Conservation (phyloP, 2,329 filamentous ascomycete genomes). For the Fusarium ambrosium region DNA sequence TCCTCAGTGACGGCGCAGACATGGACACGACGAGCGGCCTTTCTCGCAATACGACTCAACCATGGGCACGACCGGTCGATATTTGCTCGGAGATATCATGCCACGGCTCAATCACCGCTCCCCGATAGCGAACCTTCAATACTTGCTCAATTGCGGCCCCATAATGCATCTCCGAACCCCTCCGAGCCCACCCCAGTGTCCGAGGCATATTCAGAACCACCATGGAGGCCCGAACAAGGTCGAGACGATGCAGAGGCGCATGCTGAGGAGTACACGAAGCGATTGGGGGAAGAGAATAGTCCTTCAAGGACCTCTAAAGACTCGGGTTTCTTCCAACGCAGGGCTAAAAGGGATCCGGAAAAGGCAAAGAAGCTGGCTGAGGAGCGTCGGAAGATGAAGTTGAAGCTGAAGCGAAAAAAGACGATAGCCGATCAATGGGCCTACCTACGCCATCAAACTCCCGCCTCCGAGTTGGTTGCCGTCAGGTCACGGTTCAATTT, state of each 20-base stretch:
- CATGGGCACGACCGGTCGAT: conserved; percentile 5
- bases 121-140: conserved; percentile 22
- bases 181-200: conserved; percentile 10
- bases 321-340: conserved; percentile 1
- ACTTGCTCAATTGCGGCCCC: conserved; percentile 36
- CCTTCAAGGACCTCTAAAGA: background rate
- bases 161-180: conserved; percentile 15
- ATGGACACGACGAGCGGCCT: conserved; percentile 35
- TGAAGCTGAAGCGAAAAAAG: conserved; percentile 14
- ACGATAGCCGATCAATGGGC: conserved; percentile 50
- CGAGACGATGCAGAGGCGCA: background rate
- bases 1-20: conserved; percentile 25
- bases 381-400: conserved; percentile 6
- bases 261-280: background rate
- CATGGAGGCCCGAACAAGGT: background rate
- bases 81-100: conserved; percentile 29
- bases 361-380: conserved; percentile 11
- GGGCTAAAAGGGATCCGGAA: conserved; percentile 4
- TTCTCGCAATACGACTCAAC: conserved; percentile 28
- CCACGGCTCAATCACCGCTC: background rate
- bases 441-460: conserved; percentile 47
- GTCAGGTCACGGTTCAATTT: conserved; percentile 44
- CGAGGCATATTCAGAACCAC: background rate
- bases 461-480: conserved; percentile 37
- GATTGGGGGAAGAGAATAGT: background rate